phyloP scores from a whole-genome alignment of 2,329 filamentous ascomycete species.

The Botrytis aclada region DNA sequence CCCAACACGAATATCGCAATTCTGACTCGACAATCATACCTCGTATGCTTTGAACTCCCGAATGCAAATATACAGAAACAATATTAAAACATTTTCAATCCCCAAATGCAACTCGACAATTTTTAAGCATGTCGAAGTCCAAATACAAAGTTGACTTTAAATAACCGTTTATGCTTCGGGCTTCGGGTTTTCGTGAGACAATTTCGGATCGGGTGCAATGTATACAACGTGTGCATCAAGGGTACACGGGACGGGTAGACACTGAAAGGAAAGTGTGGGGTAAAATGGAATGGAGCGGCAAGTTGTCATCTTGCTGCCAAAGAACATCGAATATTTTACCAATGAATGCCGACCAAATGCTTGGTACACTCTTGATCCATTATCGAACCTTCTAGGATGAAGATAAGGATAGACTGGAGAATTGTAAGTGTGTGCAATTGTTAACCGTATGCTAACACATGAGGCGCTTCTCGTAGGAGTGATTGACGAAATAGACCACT shows the following conservation, averaged over 20 bases:
- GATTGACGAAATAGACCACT: not conserved
- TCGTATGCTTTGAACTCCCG: not conserved
- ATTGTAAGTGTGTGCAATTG: not conserved
- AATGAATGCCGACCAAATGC: not conserved
- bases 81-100: not conserved
- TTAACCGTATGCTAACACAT: not conserved
- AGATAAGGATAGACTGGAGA: not conserved
- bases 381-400: not conserved
- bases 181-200: not conserved
- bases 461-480: not conserved
- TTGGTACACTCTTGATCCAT: not conserved
- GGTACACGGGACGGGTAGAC: not conserved
- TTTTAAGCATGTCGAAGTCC: not conserved
- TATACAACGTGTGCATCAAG: not conserved
- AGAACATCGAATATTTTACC: not conserved
- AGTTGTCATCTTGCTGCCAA: not conserved
- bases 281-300: not conserved
- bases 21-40: not conserved
- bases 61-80: not conserved
- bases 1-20: not conserved
- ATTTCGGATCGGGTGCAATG: not conserved
- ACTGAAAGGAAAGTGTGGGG: not conserved
- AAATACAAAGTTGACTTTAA: not conserved
- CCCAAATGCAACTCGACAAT: not conserved
- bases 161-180: not conserved